Conservation (phyloP, 768 basidiomycete genomes). For the Hydnomerulius pinastri region DNA sequence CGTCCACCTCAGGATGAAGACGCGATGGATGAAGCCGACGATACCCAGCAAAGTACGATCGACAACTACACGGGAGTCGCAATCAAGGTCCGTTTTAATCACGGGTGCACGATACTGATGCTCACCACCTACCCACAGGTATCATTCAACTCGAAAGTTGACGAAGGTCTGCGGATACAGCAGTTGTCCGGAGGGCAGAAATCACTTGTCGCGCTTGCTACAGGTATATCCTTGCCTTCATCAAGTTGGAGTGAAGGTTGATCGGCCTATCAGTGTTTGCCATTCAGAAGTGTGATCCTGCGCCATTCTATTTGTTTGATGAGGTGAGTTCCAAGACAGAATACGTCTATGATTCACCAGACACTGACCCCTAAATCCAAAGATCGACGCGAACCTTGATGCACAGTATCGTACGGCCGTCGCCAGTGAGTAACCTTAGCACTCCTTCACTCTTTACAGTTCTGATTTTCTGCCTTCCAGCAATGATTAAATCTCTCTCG, state of each 20-base stretch:
- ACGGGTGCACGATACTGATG: not conserved
- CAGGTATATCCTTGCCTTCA: slow-evolving; percentile 49
- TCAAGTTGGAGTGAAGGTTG: not conserved
- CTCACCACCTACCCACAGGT: slow-evolving; percentile 52
- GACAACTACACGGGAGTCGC: slow-evolving; percentile 97
- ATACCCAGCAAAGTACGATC: slow-evolving; percentile 71
- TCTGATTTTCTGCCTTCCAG: slow-evolving; percentile 10
- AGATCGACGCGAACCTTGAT: slow-evolving; percentile 98
- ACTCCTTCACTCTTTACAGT: slow-evolving; percentile 37
- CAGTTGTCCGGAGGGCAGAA: slow-evolving; percentile 98
- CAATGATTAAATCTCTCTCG: slow-evolving; percentile 91
- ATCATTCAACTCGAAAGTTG: slow-evolving; percentile 98
- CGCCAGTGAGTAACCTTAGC: slow-evolving; percentile 61
- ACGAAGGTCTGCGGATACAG: slow-evolving; percentile 95
- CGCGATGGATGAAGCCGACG: slow-evolving; percentile 70
- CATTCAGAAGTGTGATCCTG: slow-evolving; percentile 98
- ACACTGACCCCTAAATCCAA: not conserved
- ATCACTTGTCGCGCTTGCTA: slow-evolving; percentile 92
- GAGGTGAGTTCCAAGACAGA: slow-evolving; percentile 51
- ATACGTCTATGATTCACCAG: not conserved
- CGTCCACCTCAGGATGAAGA: slow-evolving; percentile 54
- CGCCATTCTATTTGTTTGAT: slow-evolving; percentile 99
- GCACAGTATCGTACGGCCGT: slow-evolving; percentile 98
- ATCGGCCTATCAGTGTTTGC: slow-evolving; percentile 74
- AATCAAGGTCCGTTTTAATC: slow-evolving; percentile 65